Evolutionary conservation across 1,139 yeast genomes (phyloP).

Genomic region (Suhomyces terraborum): DNA sequence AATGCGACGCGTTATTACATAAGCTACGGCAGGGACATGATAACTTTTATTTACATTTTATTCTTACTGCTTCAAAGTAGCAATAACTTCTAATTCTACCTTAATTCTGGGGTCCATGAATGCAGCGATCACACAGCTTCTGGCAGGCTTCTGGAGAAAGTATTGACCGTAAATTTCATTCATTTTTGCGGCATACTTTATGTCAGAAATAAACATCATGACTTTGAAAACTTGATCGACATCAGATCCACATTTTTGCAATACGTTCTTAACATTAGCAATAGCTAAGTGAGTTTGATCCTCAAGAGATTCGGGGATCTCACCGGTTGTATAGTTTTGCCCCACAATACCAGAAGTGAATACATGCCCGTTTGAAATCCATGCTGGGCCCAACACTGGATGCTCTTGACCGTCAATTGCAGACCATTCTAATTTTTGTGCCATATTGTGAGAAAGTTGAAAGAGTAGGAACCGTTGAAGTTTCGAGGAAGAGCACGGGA

Average conservation of each 20-base stretch:
- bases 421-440: slow-evolving; percentile 41
- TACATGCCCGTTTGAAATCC: slow-evolving; percentile 50
- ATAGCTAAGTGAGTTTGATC: slow-evolving; percentile 51
- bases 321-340: slow-evolving; percentile 35
- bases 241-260: slow-evolving; percentile 51
- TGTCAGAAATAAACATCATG: slow-evolving; percentile 50
- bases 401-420: slow-evolving; percentile 39
- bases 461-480: too few species aligned
- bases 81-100: slow-evolving; percentile 40
- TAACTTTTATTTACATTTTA: background rate
- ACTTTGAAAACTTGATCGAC: slow-evolving; percentile 54
- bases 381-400: slow-evolving; percentile 48
- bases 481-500: too few species aligned
- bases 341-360: slow-evolving; percentile 50
- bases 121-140: slow-evolving; percentile 49
- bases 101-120: slow-evolving; percentile 41
- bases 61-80: slow-evolving; percentile 19
- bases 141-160: slow-evolving; percentile 54
- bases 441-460: slow-evolving; percentile 20
- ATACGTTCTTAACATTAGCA: slow-evolving; percentile 43
- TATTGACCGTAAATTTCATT: slow-evolving; percentile 50
- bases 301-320: slow-evolving; percentile 40
- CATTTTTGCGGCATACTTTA: slow-evolving; percentile 45
- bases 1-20: background rate
- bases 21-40: background rate